A percentile compares a stretch with the other conserved stretches of the same genome.
Evolutionary conservation across 768 basidiomycete genomes (phyloP).

Genomic region (Russula lepida): DNA sequence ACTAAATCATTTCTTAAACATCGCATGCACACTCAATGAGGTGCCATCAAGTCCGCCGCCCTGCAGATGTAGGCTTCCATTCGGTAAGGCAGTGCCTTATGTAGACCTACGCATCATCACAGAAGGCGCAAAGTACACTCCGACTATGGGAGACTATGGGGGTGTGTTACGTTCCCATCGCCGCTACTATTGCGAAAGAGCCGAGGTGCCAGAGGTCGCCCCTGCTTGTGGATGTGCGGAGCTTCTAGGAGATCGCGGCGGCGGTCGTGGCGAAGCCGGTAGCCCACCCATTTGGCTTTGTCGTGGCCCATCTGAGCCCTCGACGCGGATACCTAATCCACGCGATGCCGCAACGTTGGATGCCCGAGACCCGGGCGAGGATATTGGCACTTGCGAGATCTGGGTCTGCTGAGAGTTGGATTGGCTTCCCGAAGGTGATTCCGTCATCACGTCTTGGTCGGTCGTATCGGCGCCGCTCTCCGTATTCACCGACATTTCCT

Average conservation of each 20-base stretch:
- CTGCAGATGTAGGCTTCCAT: background rate
- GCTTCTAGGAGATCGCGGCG: slow-evolving; percentile 16
- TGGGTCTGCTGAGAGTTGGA: slow-evolving; percentile 25
- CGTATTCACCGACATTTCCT: slow-evolving; percentile 57
- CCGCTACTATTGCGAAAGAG: background rate
- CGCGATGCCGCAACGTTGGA: slow-evolving; percentile 18
- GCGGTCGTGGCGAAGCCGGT: slow-evolving; percentile 26
- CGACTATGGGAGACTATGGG: background rate
- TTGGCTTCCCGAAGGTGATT: slow-evolving; percentile 20
- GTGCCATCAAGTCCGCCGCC: background rate
- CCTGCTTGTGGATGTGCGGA: slow-evolving; percentile 1
- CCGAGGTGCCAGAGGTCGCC: background rate
- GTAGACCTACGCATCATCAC: slow-evolving; percentile 2
- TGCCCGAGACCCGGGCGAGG: slow-evolving; percentile 8
- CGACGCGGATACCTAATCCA: slow-evolving; percentile 18
- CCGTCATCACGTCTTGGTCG: slow-evolving; percentile 40
- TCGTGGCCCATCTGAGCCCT: slow-evolving; percentile 22
- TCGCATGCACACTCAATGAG: slow-evolving; percentile 5
- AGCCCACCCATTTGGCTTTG: slow-evolving; percentile 21
- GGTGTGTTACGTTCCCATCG: slow-evolving; percentile 1
- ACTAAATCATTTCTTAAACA: background rate
- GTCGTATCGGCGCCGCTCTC: slow-evolving; percentile 71
- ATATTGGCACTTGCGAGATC: slow-evolving; percentile 30
- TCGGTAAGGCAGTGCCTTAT: background rate
- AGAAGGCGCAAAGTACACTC: background rate